Conservation (phyloP, 805 yeast genomes). For the Jamesozyma lodderae region DNA sequence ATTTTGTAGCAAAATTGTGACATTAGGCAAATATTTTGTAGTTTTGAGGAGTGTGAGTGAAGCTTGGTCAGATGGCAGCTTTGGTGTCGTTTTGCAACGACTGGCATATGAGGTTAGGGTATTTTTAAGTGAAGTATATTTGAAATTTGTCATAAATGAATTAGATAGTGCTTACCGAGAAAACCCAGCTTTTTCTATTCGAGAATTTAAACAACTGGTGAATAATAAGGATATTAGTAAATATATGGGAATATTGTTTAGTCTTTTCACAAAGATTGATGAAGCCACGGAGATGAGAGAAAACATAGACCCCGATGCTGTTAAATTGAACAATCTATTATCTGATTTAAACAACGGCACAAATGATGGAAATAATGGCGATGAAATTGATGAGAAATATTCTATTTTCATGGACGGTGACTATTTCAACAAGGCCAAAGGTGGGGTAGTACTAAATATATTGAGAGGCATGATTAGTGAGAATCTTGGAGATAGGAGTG, state of each 20-base stretch:
- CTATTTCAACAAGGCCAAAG: slow-evolving; percentile 53
- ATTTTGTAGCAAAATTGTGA: slow-evolving; percentile 50
- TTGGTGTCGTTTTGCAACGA: slow-evolving; percentile 69
- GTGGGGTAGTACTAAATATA: slow-evolving; percentile 62
- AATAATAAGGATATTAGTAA: slow-evolving; percentile 29
- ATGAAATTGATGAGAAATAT: slow-evolving; percentile 29
- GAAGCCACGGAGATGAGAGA: slow-evolving; percentile 36
- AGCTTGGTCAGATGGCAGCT: slow-evolving; percentile 41
- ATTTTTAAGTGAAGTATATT: slow-evolving; percentile 33
- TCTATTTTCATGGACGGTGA: slow-evolving; percentile 37
- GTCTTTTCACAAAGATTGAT: slow-evolving; percentile 44
- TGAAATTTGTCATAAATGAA: slow-evolving; percentile 29
- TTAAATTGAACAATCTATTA: slow-evolving; percentile 30
- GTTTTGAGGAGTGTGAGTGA: slow-evolving; percentile 55
- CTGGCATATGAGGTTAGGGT: slow-evolving; percentile 52
- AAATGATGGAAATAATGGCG: not conserved
- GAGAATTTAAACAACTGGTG: slow-evolving; percentile 46
- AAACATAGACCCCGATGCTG: slow-evolving; percentile 36
- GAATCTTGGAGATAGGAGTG: slow-evolving; percentile 59
- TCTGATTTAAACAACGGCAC: slow-evolving; percentile 4
- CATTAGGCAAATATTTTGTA: slow-evolving; percentile 53
- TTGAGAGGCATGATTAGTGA: slow-evolving; percentile 49
- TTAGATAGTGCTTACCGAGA: slow-evolving; percentile 47
- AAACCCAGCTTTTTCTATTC: slow-evolving; percentile 47
- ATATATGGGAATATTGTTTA: slow-evolving; percentile 48